These are phyloP conservation scores for Coemansia sp. DNA, from an alignment of 192 early-diverging fungal species.

Conservation along the genomic window DNA sequence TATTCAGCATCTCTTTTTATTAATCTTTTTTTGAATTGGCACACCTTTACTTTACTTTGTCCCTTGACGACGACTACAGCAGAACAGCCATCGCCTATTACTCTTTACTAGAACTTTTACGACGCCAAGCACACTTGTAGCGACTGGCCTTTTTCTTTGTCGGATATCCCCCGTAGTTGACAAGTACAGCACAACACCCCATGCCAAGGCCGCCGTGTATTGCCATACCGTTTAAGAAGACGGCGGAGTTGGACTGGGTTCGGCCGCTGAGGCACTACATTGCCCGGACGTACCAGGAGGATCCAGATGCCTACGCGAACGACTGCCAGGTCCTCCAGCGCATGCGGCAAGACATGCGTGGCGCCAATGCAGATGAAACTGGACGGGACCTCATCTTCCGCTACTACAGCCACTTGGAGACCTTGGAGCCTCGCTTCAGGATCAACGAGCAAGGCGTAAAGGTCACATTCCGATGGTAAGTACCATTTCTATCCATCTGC, in stretches of 20 bases:
- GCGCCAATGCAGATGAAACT: conserved; percentile 90
- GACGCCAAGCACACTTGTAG: not conserved
- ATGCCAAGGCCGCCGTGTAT: conserved; percentile 54
- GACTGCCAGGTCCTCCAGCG: conserved; percentile 87
- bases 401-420: conserved; percentile 95
- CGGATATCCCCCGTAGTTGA: not conserved
- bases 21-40: not conserved
- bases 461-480: conserved; percentile 88
- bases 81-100: not conserved
- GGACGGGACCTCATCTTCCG: conserved; percentile 94
- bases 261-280: conserved; percentile 86
- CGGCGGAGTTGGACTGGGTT: conserved; percentile 91
- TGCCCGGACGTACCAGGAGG: conserved; percentile 80
- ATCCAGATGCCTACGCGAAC: conserved; percentile 85
- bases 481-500: not conserved
- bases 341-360: conserved; percentile 92
- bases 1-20: not conserved
- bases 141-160: not conserved
- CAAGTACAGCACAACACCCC: not conserved
- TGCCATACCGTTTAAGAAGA: conserved; percentile 74
- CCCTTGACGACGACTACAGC: not conserved
- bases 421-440: conserved; percentile 90
- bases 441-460: conserved; percentile 92
- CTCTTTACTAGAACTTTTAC: not conserved
- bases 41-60: not conserved